Conservation (phyloP, 345 rosid genomes). For the Citrus inodora region DNA sequence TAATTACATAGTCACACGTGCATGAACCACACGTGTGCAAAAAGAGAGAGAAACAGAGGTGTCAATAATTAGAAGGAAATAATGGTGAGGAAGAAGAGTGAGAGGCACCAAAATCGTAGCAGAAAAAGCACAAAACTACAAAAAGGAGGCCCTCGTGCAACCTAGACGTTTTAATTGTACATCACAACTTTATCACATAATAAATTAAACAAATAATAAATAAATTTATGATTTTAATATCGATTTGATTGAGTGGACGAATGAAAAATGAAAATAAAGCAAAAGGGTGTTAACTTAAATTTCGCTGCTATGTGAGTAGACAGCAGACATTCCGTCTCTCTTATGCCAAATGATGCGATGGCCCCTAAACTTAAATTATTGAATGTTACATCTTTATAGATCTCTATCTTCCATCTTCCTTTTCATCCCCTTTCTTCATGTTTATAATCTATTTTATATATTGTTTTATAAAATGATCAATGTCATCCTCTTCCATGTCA, state of each 20-base stretch:
- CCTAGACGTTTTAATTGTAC: slow-evolving; percentile 40
- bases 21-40: not conserved
- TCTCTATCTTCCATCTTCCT: not conserved
- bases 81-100: not conserved
- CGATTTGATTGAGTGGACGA: not conserved
- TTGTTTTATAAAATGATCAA: not conserved
- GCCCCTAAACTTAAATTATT: not conserved
- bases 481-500: not conserved
- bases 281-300: not conserved
- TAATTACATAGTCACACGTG: not conserved
- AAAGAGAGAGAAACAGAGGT: not conserved
- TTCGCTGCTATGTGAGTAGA: not conserved
- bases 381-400: slow-evolving; percentile 1
- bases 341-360: not conserved
- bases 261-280: not conserved
- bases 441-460: not conserved
- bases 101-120: slow-evolving; percentile 20
- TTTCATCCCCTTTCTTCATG: not conserved
- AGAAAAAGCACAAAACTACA: slow-evolving; percentile 40
- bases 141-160: slow-evolving; percentile 85
- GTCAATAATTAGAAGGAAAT: slow-evolving; percentile 20
- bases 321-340: not conserved
- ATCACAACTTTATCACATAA: slow-evolving; percentile 30
- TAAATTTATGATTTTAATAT: not conserved
- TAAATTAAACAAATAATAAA: not conserved